Base-by-base conservation (phyloP, 768 basidiomycete genomes). In the Trametes cubensis region DNA sequence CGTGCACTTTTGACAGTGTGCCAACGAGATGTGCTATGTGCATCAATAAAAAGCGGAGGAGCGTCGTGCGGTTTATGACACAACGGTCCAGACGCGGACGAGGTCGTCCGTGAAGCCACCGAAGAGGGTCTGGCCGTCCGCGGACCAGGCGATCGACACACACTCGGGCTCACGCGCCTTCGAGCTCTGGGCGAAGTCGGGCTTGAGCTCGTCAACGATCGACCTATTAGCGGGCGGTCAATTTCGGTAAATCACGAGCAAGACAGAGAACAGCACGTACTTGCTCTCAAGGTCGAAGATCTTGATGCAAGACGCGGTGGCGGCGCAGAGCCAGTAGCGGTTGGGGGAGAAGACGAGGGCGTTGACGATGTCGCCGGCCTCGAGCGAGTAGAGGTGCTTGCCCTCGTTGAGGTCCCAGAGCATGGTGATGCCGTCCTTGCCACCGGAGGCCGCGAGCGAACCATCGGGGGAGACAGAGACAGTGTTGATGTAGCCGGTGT, bases 211-310 rank as follows among this genome's bases (percentile, higher is more conserved):
- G 70, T 98, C 97, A 61, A 99, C 97, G 73, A 98, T 97, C 21
- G 93, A 95, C 78, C 93, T 95, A 57, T 55, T 1, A 23, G 25
- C 51, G 47, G 38, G 6, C n/a, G 55, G n/a, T 45, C 25, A 28
- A 6, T 23, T 17, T 26, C n/a, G 48, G 25, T 18, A 58, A 5
- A 15, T 48, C 26, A 57, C 45, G 34, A 40, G 30, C 7, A 65
- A 17, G 64, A 62, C 5, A 17, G 46, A 18, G 42, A 17, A 50
- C 18, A 50, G 4, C 13, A 88, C 93, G 73, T 70, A 94, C 94
- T 98, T 98, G 89, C 90, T 93, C 88, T 99, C 96, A 50, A 99
- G 84, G 78, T 99, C 97, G 74, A 98, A 99, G 78, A 99, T 98
- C 83, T 98, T 98, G 80, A 98, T 92, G 75, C 92, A 94, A 76